Percentiles rank a stretch among this genome's conserved stretches.
Evolutionary conservation across 768 basidiomycete genomes (phyloP).

Genomic region (Lactifluus piperatus): DNA sequence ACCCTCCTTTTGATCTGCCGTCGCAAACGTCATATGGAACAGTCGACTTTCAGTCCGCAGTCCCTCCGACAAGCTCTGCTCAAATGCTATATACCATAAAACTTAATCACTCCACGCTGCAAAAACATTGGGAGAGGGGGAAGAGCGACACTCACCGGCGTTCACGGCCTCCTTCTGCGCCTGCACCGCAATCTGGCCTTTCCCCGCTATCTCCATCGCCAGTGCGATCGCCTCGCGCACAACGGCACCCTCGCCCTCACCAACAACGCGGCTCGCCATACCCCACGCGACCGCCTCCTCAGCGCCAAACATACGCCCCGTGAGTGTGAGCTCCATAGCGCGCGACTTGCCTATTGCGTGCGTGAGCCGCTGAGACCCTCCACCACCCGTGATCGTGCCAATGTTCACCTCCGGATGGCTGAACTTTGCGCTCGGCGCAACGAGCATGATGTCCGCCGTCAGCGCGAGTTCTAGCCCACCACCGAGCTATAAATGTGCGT

Average conservation of each 20-base stretch:
- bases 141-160: constrained; percentile 40
- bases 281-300: constrained; percentile 84
- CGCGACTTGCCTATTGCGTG: constrained; percentile 84
- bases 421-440: constrained; percentile 82
- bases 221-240: constrained; percentile 81
- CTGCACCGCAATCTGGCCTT: constrained; percentile 74
- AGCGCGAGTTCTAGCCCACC: constrained; percentile 96
- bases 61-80: constrained; percentile 74
- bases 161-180: constrained; percentile 94
- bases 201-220: constrained; percentile 69
- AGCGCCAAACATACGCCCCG: constrained; percentile 75
- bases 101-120: too few species aligned
- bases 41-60: constrained; percentile 79
- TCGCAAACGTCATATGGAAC: constrained; percentile 90
- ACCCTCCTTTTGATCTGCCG: constrained; percentile 94
- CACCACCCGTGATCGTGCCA: constrained; percentile 90
- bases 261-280: constrained; percentile 73
- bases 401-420: constrained; percentile 96
- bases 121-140: background rate
- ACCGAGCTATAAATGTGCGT: constrained; percentile 55
- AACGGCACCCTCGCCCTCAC: constrained; percentile 62
- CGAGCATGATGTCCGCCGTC: constrained; percentile 93
- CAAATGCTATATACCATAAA: constrained; percentile 48
- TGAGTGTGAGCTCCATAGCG: constrained; percentile 90
- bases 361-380: constrained; percentile 87